Conservation (phyloP, 2,329 filamentous ascomycete species). For the Fusarium acutatum region DNA sequence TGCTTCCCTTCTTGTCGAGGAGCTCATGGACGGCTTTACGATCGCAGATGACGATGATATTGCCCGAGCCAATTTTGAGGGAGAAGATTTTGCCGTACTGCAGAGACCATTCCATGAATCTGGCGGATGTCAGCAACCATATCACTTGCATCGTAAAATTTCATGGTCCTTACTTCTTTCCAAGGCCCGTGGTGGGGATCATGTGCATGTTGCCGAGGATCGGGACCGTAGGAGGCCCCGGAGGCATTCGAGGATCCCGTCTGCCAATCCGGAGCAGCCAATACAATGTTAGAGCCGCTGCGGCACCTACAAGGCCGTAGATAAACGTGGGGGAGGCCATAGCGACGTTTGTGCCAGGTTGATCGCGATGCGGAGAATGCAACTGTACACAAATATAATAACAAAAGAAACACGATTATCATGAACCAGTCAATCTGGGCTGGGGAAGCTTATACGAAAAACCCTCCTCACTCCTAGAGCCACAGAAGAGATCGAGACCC, state of each 20-base stretch:
- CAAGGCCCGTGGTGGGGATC: background rate
- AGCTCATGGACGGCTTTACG: background rate
- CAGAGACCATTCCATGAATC: background rate
- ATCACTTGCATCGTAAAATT: accelerated
- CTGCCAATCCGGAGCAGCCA: background rate
- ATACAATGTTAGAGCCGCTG: background rate
- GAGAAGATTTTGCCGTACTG: background rate
- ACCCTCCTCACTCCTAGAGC: background rate
- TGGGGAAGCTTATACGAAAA: background rate
- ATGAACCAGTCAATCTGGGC: background rate
- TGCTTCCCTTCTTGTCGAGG: background rate
- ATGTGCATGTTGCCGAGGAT: background rate
- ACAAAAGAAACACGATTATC: background rate
- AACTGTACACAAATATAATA: background rate
- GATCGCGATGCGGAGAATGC: background rate
- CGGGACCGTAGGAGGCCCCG: background rate
- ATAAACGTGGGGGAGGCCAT: background rate
- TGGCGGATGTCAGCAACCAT: background rate
- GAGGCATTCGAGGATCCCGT: background rate
- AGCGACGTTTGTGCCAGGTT: accelerated
- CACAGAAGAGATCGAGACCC: background rate
- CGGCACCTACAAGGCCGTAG: background rate
- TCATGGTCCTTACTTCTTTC: background rate
- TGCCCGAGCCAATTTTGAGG: background rate
- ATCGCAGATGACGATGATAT: background rate